Base-by-base conservation (phyloP, 2,329 filamentous ascomycete genomes). In the Fusarium xyrophilum region DNA sequence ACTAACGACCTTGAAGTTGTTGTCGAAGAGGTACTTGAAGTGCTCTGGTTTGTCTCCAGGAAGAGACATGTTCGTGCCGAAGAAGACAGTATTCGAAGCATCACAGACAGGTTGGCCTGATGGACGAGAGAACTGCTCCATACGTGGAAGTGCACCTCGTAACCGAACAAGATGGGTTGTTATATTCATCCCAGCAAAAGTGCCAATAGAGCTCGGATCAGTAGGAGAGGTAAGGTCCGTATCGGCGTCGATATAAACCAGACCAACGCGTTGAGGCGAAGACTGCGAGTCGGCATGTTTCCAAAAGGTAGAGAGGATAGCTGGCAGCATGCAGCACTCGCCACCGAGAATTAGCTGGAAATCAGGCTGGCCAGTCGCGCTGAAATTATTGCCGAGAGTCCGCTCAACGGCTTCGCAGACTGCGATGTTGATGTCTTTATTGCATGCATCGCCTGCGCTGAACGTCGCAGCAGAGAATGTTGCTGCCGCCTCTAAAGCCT, bases 191-290 rank as follows among this genome's bases (percentile, higher is more conserved):
- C 69, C 67, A 35, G 69, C 67, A 27, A 72, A 72, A 5, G 60
- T 65, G 2, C 68, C 65, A 8, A 46, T 73, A 7, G 70, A 68
- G 43, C 25, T n/a, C 13, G 58, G 27, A 6, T 73, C 68, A 2
- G 50, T 60, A 6, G 70, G 68, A 9, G 70, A 73, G 5, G 57
- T 48, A 27, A 73, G 51, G 2, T 72, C 70, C 1, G 70, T 72
- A 42, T 73, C 68, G 2, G 68, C 70, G 17, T 73, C 70, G 28
- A 73, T 73, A 4, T 73, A 73, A 58, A 71, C 42, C 30, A 73
- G 55, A 19, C 70, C 70, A 17, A 73, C 53, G 1, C 60, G 65
- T 9, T 53, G 32, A 2, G 57, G 23, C 7, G 42, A 36, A 11
- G 44, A 55, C 21, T 60, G 51, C 2, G 38, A 23, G 6, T 25